Percentiles rank a stretch among this genome's conserved stretches.
Conservation (phyloP, 2,329 filamentous ascomycete species). For the Stagonosporopsis tanaceti region DNA sequence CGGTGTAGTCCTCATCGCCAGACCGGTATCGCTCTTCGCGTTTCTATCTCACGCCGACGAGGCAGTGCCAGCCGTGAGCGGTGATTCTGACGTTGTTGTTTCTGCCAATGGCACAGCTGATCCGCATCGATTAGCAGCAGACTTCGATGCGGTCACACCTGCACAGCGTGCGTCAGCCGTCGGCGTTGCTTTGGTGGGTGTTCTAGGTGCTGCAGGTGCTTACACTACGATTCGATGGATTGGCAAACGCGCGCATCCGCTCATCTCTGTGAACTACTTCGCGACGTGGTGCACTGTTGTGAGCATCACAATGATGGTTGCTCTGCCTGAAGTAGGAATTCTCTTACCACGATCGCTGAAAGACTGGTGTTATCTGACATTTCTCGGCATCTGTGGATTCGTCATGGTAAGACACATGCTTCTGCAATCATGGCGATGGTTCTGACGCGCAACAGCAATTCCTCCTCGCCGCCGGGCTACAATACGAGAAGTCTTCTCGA, state of each 20-base stretch:
- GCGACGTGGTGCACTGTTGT: constrained; percentile 74
- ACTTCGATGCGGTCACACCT: constrained; percentile 61
- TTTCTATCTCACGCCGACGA: constrained; percentile 34
- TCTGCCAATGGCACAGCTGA: constrained; percentile 43
- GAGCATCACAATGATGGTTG: constrained; percentile 65
- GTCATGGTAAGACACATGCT: constrained; percentile 61
- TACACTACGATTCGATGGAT: constrained; percentile 81
- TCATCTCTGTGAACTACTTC: constrained; percentile 90
- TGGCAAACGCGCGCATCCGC: constrained; percentile 77
- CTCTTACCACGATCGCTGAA: constrained; percentile 61
- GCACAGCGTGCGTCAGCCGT: constrained; percentile 75
- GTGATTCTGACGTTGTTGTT: constrained; percentile 5
- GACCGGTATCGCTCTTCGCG: constrained; percentile 68
- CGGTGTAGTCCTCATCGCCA: constrained; percentile 84
- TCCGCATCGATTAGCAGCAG: constrained; percentile 38
- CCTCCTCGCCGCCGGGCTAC: constrained; percentile 78
- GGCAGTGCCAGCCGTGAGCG: constrained; percentile 19
- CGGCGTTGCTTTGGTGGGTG: constrained; percentile 75
- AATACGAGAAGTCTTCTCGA: constrained; percentile 70
- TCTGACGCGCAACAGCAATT: constrained; percentile 65
- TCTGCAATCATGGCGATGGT: not conserved
- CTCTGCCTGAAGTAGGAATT: constrained; percentile 65
- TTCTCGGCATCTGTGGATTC: constrained; percentile 78
- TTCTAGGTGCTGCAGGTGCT: constrained; percentile 76
- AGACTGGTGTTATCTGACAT: constrained; percentile 73